Evolutionary conservation across 164 flowering plant species (phyloP).

Genomic region (Platanus orientalis): DNA sequence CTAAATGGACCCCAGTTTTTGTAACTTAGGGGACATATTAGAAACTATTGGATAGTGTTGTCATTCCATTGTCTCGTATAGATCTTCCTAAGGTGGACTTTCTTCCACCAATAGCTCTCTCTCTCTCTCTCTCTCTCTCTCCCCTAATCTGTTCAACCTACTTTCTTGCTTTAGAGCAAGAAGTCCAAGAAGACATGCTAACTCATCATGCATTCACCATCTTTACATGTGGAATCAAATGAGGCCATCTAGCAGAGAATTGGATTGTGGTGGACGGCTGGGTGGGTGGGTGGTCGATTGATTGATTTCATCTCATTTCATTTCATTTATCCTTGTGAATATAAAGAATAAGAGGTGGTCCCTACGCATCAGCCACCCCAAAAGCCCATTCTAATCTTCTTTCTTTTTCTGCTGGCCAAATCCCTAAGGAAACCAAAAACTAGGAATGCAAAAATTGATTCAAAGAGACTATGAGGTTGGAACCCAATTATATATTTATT

Average conservation of each 20-base stretch:
- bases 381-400: constrained; percentile 11
- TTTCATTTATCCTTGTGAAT: constrained; percentile 6
- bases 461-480: background rate
- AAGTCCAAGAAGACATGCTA: constrained; percentile 9
- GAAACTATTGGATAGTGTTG: constrained; percentile 45
- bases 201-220: constrained; percentile 15
- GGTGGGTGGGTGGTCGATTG: constrained; percentile 28
- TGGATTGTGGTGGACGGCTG: constrained; percentile 5
- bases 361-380: constrained; percentile 25
- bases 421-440: background rate
- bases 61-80: constrained; percentile 48
- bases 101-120: constrained; percentile 40
- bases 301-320: constrained; percentile 24
- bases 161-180: constrained; percentile 9
- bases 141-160: constrained; percentile 22
- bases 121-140: constrained; percentile 36
- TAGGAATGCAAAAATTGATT: background rate
- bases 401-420: constrained; percentile 4
- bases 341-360: constrained; percentile 14
- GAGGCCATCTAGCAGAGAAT: constrained; percentile 5
- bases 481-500: background rate
- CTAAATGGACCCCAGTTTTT: constrained; percentile 34
- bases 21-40: constrained; percentile 34
- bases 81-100: constrained; percentile 39
- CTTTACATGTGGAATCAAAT: constrained; percentile 3